Base-by-base conservation (phyloP, 2,329 filamentous ascomycete genomes). In the Aspergillus transmontanensis region DNA sequence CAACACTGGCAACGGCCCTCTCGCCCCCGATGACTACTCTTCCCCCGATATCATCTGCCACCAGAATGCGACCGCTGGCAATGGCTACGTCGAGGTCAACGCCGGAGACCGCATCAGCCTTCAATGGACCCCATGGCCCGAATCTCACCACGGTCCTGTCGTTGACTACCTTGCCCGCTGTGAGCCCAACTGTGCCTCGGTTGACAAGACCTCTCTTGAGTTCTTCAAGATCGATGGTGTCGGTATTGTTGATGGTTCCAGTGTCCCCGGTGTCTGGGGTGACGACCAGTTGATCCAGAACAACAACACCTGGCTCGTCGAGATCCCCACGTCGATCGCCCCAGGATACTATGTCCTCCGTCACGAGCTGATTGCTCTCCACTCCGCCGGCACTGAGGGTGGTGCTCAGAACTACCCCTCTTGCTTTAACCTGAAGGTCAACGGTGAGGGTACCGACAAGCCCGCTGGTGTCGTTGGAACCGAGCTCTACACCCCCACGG, bases 51-150 rank as follows among this genome's bases (percentile, higher is more conserved):
- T 89, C 64, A 84, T 86, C 77, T 89, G 86, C 80, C 87, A 90
- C 78, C 79, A 80, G 70, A 77, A 77, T 36, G 86, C 84, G n/a
- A 80, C 79, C 19, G 81, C 82, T 19, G 84, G 82, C 14, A 66
- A 75, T 16, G 79, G 80, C 59, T 78, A 81, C 64, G 84, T 83
- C 21, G 78, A 81, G 9, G 83, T 89, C 26, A 78, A 81, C 3
- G 88, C 87, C 11, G 89, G 88, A 58, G 79, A 80, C 66, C 80
- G 79, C 5, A 71, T 90, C 68, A 78, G 83, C 53, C 75, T 90
- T 56, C 80, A 85, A 68, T 90, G 88, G 88, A 84, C 81, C 63
- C 80, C 80, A 19, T 90, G 88, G 88, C 87, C 87, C 6, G 80
- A 83, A 2, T 84, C 81, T 48, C 85, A 90, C 78, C 81, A 86